Percentiles rank a stretch among this genome's conserved stretches.
These are phyloP conservation scores for Pseudogymnoascus sp. DNA, from an alignment of 2,329 filamentous ascomycete genomes.

Conservation along the genomic window DNA sequence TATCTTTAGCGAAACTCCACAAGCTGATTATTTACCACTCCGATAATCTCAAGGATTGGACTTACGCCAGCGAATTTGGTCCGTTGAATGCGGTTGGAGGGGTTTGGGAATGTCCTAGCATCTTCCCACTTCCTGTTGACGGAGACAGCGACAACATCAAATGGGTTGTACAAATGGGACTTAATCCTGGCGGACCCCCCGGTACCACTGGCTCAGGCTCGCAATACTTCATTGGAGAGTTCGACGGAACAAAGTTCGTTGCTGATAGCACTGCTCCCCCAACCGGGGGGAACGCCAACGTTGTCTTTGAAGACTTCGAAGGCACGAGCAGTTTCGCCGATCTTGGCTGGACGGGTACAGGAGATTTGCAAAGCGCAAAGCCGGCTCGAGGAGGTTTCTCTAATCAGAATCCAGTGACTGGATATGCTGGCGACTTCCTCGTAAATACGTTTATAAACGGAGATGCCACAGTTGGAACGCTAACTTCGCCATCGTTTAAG, in stretches of 20 bases:
- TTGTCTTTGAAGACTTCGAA: no score
- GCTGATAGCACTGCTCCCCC: constrained; percentile 34
- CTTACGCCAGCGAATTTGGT: constrained; percentile 40
- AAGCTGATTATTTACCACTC: constrained; percentile 49
- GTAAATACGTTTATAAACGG: no score
- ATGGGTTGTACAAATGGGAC: constrained; percentile 40
- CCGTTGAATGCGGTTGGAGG: constrained; percentile 21
- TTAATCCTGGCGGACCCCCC: constrained; percentile 48
- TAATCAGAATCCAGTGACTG: no score
- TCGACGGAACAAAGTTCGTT: constrained; percentile 56
- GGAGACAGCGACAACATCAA: constrained; percentile 13
- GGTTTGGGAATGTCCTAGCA: constrained; percentile 46
- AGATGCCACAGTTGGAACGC: no score
- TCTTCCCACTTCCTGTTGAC: constrained; percentile 13
- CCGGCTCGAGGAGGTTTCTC: no score
- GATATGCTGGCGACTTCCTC: no score
- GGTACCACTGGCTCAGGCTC: constrained; percentile 41
- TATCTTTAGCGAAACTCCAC: constrained; percentile 44
- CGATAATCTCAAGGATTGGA: constrained; percentile 47
- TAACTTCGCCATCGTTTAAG: no score
- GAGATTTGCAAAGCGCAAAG: no score
- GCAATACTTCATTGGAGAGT: constrained; percentile 49
- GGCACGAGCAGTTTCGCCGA: no score
- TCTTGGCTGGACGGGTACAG: no score
- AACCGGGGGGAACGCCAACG: no score